Evolutionary conservation across 1,284 basidiomycete species (phyloP), one percentile per base, ranked within the genome.

Genomic region (Pseudozyma sp.): DNA sequence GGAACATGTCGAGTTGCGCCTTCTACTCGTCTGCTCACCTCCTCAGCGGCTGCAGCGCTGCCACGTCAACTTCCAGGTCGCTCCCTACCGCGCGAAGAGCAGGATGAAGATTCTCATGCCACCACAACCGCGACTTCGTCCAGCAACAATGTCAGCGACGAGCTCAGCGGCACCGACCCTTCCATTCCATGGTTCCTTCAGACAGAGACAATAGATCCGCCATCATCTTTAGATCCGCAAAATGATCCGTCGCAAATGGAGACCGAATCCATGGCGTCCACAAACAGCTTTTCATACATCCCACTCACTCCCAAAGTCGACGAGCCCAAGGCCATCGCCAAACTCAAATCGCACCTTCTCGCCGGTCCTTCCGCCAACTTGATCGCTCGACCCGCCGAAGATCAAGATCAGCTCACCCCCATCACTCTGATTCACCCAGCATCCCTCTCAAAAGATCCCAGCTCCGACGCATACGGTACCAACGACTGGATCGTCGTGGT

Each of bases 401-500:
- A 70, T 5, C 56, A 67, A 3, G 73, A 72, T 33, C 68, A 72
- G 39, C 59, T 69, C 33, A 66, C 77, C 6, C 74, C 78, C 19
- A 53, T 80, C 58, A 63, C 68, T 7, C 60, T 80, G 24, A 80
- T 80, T 29, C 70, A 69, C 43, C 78, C 78, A 3, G 68, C 68
- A 16, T 75, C 72, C 1, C 62, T 75, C 4, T 71, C 72, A 43
- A 67, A 67, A 39, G 72, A 75, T 40, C 68, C 64, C 30, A 59
- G 57, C 48, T 57, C 64, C 39, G 56, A 77, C 52, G 68, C 58
- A 8, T 65, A 61, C 34, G 49, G 67, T 30, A 47, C 49, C 46
- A 71, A 68, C 14, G 81, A 82, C 53, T 83, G 81, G 80, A 81
- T 83, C 46, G 63, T 82, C 5, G 61, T 83, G 9, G 79, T 82